Percentiles rank a stretch among this genome's conserved stretches.
Evolutionary conservation across 495 filamentous ascomycete species (phyloP).

Genomic region (Xylaria bambusicola): DNA sequence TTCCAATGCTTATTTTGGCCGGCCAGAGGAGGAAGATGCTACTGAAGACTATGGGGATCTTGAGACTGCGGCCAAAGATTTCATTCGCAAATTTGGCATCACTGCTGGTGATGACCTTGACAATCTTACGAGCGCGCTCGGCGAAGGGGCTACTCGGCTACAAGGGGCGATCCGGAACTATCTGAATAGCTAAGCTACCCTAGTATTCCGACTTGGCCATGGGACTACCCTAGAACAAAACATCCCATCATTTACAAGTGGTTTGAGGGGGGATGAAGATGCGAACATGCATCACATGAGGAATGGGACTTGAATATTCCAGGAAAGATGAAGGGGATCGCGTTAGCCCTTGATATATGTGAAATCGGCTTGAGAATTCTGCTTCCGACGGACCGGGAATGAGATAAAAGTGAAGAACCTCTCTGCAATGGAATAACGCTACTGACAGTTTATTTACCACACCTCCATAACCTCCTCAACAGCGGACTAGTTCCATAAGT

Average conservation of each 20-base stretch:
- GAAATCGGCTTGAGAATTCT: neutral
- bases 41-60: constrained; percentile 80
- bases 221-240: too few relatives aligned
- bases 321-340: too few relatives aligned
- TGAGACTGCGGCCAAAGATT: constrained; percentile 90
- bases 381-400: neutral
- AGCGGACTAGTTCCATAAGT: too few relatives aligned
- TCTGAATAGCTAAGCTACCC: constrained; percentile 48
- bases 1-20: constrained; percentile 94
- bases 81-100: constrained; percentile 89
- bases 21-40: constrained; percentile 71
- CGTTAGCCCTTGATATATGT: neutral
- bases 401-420: neutral
- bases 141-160: constrained; percentile 79
- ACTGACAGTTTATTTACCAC: neutral
- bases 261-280: too few relatives aligned
- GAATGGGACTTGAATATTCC: too few relatives aligned
- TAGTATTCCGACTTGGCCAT: neutral
- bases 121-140: constrained; percentile 76
- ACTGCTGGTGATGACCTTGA: constrained; percentile 95
- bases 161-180: constrained; percentile 90
- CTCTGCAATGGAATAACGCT: constrained; percentile 14
- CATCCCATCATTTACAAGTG: too few relatives aligned
- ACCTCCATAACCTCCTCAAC: neutral
- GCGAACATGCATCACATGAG: too few relatives aligned